Percentiles rank a stretch among this genome's conserved stretches.
phyloP scores from a whole-genome alignment of 225 moss, liverwort and hornwort genomes.

The Anthoceros angustus region DNA sequence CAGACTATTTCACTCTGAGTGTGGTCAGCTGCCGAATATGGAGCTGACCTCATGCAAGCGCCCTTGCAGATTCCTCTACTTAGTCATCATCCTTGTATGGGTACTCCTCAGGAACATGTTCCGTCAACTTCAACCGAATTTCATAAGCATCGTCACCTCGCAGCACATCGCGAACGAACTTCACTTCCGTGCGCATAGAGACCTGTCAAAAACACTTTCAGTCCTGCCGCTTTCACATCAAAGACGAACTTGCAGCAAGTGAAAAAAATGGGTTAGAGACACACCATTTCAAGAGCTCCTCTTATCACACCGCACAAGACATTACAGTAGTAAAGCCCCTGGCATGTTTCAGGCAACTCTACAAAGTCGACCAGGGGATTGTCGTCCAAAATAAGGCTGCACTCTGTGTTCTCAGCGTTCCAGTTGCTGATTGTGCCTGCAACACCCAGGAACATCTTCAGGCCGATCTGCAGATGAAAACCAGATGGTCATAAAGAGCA shows the following conservation, averaged over 20 bases:
- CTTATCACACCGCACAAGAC: conserved; percentile 91
- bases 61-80: background rate
- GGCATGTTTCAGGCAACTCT: conserved; percentile 96
- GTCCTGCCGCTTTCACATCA: background rate
- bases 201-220: conserved; percentile 32
- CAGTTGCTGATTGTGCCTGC: conserved; percentile 83
- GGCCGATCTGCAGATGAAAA: conserved; percentile 46
- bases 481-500: conserved; percentile 3
- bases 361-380: conserved; percentile 98
- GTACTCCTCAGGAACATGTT: conserved; percentile 96
- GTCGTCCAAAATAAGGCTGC: conserved; percentile 93
- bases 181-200: conserved; percentile 93
- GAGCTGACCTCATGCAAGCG: background rate
- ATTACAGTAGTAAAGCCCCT: conserved; percentile 94
- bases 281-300: conserved; percentile 93
- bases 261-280: conserved; percentile 5
- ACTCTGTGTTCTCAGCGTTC: conserved; percentile 82
- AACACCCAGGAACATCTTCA: conserved; percentile 97
- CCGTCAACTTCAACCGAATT: conserved; percentile 76
- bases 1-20: background rate
- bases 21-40: background rate
- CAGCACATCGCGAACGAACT: conserved; percentile 87
- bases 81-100: conserved; percentile 97
- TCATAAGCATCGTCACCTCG: conserved; percentile 87
- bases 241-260: background rate